Percentiles rank a stretch among this genome's conserved stretches.
phyloP scores from a whole-genome alignment of 1,284 basidiomycete species.

The Wolfiporia cocos region DNA sequence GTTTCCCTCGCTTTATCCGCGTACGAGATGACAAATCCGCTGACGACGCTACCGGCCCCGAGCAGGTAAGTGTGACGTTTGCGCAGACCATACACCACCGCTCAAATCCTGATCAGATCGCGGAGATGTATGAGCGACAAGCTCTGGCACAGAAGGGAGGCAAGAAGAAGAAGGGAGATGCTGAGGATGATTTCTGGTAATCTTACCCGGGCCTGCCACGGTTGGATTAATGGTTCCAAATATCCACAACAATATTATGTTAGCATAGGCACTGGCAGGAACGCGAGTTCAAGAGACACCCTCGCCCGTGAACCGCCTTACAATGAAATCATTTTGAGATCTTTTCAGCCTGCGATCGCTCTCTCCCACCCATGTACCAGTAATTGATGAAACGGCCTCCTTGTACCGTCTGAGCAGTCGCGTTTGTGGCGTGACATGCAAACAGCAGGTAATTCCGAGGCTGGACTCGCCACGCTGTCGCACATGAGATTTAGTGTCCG shows the following conservation, averaged over 20 bases:
- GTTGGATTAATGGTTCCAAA: no score
- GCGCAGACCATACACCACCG: background rate
- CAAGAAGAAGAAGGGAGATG: constrained; percentile 65
- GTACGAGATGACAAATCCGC: constrained; percentile 90
- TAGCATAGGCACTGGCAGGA: no score
- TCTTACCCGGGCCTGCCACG: no score
- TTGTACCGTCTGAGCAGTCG: constrained; percentile 80
- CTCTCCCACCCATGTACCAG: constrained; percentile 79
- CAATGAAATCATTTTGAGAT: no score
- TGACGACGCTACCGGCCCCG: constrained; percentile 89
- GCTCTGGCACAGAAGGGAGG: constrained; percentile 67
- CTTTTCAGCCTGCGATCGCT: constrained; percentile 40
- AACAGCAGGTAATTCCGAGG: constrained; percentile 94
- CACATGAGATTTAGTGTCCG: constrained; percentile 4
- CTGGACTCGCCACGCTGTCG: constrained; percentile 89
- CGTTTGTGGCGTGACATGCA: constrained; percentile 89
- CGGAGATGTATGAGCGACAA: constrained; percentile 93
- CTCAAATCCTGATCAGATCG: constrained; percentile 51
- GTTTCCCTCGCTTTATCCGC: constrained; percentile 93
- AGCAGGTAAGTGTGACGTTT: constrained; percentile 74
- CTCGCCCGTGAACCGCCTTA: no score
- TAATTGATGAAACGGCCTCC: constrained; percentile 85
- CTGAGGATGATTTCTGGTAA: constrained; percentile 88
- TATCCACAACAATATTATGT: no score
- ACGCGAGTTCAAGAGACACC: no score